These are phyloP conservation scores for Microbotryomycetes sp. DNA, from an alignment of 1,284 basidiomycete species.

Conservation along the genomic window DNA sequence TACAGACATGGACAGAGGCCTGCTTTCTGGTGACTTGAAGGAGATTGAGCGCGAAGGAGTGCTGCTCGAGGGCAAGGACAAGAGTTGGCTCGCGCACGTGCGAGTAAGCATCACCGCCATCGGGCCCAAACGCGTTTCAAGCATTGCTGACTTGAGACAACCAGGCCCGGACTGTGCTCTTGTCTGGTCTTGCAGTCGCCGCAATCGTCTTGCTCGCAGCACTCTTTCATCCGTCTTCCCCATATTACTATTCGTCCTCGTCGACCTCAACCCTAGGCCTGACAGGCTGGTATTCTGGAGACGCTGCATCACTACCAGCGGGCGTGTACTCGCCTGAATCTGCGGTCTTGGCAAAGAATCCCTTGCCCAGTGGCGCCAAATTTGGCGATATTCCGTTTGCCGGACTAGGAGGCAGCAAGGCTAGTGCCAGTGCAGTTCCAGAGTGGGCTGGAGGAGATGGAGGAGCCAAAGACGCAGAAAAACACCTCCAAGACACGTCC, in stretches of 20 bases:
- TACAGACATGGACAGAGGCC: background rate
- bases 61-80: background rate
- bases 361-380: conserved; percentile 9
- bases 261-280: background rate
- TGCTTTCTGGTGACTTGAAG: conserved; percentile 6
- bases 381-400: conserved; percentile 29
- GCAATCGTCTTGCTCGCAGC: conserved; percentile 10
- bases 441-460: conserved; percentile 27
- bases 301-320: background rate
- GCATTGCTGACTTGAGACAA: background rate
- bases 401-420: conserved; percentile 9
- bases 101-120: background rate
- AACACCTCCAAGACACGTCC: background rate
- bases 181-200: conserved; percentile 10
- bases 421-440: conserved; percentile 3
- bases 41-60: conserved; percentile 1
- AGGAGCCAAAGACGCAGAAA: conserved; percentile 7
- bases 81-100: background rate
- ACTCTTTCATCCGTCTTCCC: conserved; percentile 20
- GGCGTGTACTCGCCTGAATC: background rate
- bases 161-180: conserved; percentile 16
- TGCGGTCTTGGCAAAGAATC: conserved; percentile 5
- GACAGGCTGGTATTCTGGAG: background rate
- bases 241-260: conserved; percentile 2
- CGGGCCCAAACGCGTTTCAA: background rate